Evolutionary conservation across 306 rosid genomes (phyloP).

Genomic region (Begonia loranthoides): DNA sequence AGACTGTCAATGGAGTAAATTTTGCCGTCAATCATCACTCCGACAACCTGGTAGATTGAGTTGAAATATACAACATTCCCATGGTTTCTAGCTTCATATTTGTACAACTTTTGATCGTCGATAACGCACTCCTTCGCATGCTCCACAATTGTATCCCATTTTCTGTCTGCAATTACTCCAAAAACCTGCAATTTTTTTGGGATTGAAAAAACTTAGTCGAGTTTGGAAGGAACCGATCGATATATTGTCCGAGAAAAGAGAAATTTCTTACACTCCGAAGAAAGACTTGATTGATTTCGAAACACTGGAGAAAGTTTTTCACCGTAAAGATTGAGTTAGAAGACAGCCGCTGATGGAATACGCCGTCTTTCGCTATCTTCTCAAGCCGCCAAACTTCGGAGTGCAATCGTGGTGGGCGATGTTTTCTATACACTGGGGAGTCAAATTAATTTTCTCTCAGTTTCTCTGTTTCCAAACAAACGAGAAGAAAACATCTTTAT

Average conservation of each 20-base stretch:
- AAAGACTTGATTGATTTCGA: conserved; percentile 2
- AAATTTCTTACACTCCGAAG: conserved; percentile 9
- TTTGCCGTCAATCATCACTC: neutral
- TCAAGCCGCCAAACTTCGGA: conserved; percentile 14
- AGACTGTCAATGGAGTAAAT: neutral
- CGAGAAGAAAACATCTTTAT: too few species aligned
- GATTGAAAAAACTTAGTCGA: neutral
- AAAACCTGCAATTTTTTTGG: conserved; percentile 33
- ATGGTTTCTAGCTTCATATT: conserved; percentile 2
- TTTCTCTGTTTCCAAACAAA: too few species aligned
- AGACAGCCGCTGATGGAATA: conserved; percentile 5
- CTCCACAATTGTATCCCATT: conserved; percentile 25
- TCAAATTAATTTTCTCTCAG: neutral
- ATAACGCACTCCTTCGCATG: conserved; percentile 37
- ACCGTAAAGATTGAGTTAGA: neutral
- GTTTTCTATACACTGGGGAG: conserved; percentile 9
- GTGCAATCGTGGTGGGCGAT: conserved; percentile 7
- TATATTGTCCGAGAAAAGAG: neutral
- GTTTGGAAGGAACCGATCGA: neutral
- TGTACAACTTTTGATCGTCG: conserved; percentile 17
- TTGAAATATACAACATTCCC: conserved; percentile 3
- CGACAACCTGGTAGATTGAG: conserved; percentile 3
- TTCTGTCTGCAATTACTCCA: conserved; percentile 15
- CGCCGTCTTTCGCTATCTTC: conserved; percentile 11
- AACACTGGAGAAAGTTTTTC: conserved; percentile 4